Evolutionary conservation across 805 yeast genomes (phyloP).

Genomic region (Metschnikowia hibisci): DNA sequence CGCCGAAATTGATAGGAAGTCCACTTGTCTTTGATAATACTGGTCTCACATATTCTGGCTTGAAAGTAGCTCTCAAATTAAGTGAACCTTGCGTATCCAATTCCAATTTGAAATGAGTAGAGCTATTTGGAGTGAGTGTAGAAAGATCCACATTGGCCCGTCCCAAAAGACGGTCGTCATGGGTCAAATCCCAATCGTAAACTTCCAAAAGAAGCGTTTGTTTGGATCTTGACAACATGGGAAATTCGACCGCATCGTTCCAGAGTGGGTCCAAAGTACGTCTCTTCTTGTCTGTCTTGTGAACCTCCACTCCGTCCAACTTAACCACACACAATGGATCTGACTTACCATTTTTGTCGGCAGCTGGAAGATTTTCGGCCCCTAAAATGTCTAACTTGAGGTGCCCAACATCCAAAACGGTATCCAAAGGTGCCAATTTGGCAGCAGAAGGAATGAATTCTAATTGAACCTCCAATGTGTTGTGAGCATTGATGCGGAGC

Average conservation of each 20-base stretch:
- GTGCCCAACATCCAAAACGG: slow-evolving; percentile 65
- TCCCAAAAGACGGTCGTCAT: slow-evolving; percentile 62
- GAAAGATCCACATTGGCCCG: slow-evolving; percentile 47
- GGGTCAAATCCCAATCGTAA: slow-evolving; percentile 78
- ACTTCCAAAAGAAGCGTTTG: slow-evolving; percentile 46
- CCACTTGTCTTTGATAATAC: slow-evolving; percentile 38
- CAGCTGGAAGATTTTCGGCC: slow-evolving; percentile 52
- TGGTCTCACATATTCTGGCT: slow-evolving; percentile 69
- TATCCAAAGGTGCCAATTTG: slow-evolving; percentile 53
- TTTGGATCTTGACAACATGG: slow-evolving; percentile 61
- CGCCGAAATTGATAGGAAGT: slow-evolving; percentile 38
- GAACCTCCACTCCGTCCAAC: slow-evolving; percentile 51
- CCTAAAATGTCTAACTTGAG: slow-evolving; percentile 53
- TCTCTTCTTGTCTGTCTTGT: slow-evolving; percentile 58
- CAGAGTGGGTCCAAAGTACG: slow-evolving; percentile 71
- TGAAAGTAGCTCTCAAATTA: slow-evolving; percentile 50
- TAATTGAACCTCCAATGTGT: slow-evolving; percentile 44
- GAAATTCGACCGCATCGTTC: slow-evolving; percentile 62
- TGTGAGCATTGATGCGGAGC: slow-evolving; percentile 40
- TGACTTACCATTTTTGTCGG: slow-evolving; percentile 71
- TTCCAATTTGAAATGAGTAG: slow-evolving; percentile 44
- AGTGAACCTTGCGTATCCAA: slow-evolving; percentile 65
- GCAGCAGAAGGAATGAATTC: slow-evolving; percentile 59
- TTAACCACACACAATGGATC: slow-evolving; percentile 62
- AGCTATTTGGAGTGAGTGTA: slow-evolving; percentile 42